Conservation (phyloP, 2,329 filamentous ascomycete species). For the Epicoccum nigrum region DNA sequence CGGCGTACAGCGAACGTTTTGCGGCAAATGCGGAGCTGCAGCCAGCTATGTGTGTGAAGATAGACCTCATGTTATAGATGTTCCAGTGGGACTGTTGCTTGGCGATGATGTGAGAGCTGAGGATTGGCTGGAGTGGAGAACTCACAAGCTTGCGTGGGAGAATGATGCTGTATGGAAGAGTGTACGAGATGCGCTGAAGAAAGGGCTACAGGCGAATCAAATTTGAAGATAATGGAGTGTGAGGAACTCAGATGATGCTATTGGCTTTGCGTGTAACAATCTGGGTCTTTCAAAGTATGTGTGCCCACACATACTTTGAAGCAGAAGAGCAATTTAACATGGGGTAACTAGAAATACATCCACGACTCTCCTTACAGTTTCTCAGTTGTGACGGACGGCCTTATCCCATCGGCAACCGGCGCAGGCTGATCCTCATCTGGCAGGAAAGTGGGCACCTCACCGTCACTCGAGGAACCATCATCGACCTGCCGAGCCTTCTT, state of each 20-base stretch:
- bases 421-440: constrained; percentile 18
- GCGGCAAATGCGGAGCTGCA: constrained; percentile 65
- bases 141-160: constrained; percentile 17
- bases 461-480: constrained; percentile 15
- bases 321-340: no score
- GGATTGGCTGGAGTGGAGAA: constrained; percentile 68
- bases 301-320: no score
- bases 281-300: no score
- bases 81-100: constrained; percentile 66
- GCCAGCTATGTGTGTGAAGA: constrained; percentile 66
- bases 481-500: constrained; percentile 17
- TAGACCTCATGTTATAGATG: constrained; percentile 44
- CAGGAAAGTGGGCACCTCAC: constrained; percentile 1
- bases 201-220: not conserved
- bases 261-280: no score
- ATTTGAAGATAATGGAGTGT: no score
- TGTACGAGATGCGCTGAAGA: constrained; percentile 11
- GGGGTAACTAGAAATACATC: no score
- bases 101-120: constrained; percentile 60
- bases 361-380: no score
- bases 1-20: constrained; percentile 66
- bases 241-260: no score
- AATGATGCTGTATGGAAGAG: constrained; percentile 10
- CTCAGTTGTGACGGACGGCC: not conserved
- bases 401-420: constrained; percentile 17